phyloP scores from a whole-genome alignment of 371 early-diverging fungal genomes.

The Phascolomyces articulosus region DNA sequence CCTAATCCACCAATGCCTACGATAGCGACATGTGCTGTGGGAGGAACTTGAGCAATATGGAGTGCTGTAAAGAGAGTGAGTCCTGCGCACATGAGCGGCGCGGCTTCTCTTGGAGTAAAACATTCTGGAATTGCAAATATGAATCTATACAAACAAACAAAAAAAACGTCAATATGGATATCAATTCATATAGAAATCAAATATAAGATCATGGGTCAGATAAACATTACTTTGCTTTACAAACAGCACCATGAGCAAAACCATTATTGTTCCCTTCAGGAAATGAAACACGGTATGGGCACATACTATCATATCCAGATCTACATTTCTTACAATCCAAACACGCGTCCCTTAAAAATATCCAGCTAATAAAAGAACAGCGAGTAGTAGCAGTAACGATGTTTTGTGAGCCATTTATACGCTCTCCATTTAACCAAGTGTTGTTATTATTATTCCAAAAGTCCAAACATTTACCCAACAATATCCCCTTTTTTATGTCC shows the following conservation, averaged over 20 bases:
- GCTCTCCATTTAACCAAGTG: too few relatives aligned
- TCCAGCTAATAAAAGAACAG: constrained; percentile 12
- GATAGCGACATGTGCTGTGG: constrained; percentile 63
- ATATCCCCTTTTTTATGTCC: constrained; percentile 51
- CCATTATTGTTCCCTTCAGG: constrained; percentile 52
- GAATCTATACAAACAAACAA: constrained; percentile 22
- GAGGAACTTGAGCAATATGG: constrained; percentile 39
- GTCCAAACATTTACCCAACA: constrained; percentile 41
- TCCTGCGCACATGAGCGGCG: constrained; percentile 71
- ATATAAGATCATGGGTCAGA: too few relatives aligned
- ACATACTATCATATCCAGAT: constrained; percentile 50
- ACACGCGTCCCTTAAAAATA: constrained; percentile 45
- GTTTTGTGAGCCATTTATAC: too few relatives aligned
- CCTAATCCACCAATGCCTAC: constrained; percentile 77
- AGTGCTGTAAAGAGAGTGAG: constrained; percentile 63
- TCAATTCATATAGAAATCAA: too few relatives aligned
- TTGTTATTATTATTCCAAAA: too few relatives aligned
- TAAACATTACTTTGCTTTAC: constrained; percentile 49
- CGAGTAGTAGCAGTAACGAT: too few relatives aligned
- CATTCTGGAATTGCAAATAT: constrained; percentile 56
- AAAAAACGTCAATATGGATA: too few relatives aligned
- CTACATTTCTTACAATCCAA: constrained; percentile 46
- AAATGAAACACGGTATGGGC: constrained; percentile 45
- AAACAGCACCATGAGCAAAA: constrained; percentile 49
- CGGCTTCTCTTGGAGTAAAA: constrained; percentile 53